A percentile compares a stretch with the other conserved stretches of the same genome.
Conservation (phyloP, 768 basidiomycete species). For the Podaxis sp. region DNA sequence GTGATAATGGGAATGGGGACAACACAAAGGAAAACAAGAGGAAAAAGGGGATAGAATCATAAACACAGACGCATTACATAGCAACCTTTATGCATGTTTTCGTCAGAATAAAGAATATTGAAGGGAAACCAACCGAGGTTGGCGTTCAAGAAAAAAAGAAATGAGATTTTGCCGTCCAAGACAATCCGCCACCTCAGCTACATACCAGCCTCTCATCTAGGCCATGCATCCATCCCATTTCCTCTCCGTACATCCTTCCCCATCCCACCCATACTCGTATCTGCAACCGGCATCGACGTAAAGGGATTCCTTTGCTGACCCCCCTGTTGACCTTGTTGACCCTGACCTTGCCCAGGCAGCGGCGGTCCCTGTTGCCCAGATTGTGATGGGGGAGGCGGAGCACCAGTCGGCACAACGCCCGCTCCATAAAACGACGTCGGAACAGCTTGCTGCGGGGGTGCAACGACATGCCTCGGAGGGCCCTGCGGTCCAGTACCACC, state of each 20-base stretch:
- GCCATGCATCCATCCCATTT: constrained; percentile 74
- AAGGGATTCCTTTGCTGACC: constrained; percentile 42
- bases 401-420: constrained; percentile 51
- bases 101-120: constrained; percentile 9
- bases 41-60: constrained; percentile 12
- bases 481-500: constrained; percentile 30
- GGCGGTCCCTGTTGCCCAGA: constrained; percentile 1
- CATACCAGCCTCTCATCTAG: constrained; percentile 48
- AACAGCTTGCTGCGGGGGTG: constrained; percentile 49
- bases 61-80: constrained; percentile 4
- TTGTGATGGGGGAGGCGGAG: constrained; percentile 29
- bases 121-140: constrained; percentile 8
- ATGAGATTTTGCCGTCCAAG: not conserved
- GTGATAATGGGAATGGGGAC: not conserved
- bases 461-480: constrained; percentile 39
- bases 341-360: not conserved
- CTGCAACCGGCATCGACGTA: constrained; percentile 10
- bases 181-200: not conserved
- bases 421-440: constrained; percentile 72
- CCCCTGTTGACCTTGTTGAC: constrained; percentile 14
- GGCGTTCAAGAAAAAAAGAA: constrained; percentile 12
- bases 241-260: constrained; percentile 60
- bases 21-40: constrained; percentile 6
- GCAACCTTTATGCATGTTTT: constrained; percentile 7
- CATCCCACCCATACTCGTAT: constrained; percentile 38